Percentiles rank a stretch among this genome's conserved stretches.
These are phyloP conservation scores for Colletotrichum sp. DNA, from an alignment of 2,329 filamentous ascomycete species.

Conservation along the genomic window DNA sequence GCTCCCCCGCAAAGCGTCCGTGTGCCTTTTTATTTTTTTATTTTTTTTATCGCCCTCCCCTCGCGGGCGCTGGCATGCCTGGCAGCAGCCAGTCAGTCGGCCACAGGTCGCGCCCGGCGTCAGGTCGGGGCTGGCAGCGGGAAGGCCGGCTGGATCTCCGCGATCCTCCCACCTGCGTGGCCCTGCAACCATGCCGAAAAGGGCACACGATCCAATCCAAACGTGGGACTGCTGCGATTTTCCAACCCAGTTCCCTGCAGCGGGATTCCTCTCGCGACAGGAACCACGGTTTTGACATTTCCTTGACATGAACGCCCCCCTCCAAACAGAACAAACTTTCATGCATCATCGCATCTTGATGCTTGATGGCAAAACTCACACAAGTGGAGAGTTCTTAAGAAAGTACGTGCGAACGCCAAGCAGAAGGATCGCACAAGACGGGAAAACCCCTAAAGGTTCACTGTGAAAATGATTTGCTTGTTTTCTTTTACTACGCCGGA, in stretches of 20 bases:
- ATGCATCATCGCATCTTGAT: neutral
- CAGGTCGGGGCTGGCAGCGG: neutral
- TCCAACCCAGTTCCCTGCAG: neutral
- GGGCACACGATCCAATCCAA: neutral
- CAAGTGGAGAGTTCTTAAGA: neutral
- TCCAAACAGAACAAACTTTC: neutral
- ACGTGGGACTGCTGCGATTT: neutral
- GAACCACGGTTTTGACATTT: neutral
- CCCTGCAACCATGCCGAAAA: neutral
- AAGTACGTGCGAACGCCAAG: neutral
- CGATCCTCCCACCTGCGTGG: neutral
- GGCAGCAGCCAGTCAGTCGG: neutral
- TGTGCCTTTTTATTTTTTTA: neutral
- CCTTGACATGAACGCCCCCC: neutral
- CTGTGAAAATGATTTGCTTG: neutral
- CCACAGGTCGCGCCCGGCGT: neutral
- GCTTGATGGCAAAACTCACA: neutral
- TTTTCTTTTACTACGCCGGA: neutral
- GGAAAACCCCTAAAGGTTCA: neutral
- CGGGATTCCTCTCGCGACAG: neutral
- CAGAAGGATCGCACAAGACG: neutral
- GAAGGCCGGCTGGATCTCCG: constrained; percentile 10
- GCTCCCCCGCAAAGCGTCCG: neutral
- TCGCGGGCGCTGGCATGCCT: neutral
- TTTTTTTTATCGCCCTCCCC: neutral